Percentiles rank a stretch among this genome's conserved stretches.
Evolutionary conservation across 2,329 filamentous ascomycete genomes (phyloP).

Genomic region (Fusarium sp.): DNA sequence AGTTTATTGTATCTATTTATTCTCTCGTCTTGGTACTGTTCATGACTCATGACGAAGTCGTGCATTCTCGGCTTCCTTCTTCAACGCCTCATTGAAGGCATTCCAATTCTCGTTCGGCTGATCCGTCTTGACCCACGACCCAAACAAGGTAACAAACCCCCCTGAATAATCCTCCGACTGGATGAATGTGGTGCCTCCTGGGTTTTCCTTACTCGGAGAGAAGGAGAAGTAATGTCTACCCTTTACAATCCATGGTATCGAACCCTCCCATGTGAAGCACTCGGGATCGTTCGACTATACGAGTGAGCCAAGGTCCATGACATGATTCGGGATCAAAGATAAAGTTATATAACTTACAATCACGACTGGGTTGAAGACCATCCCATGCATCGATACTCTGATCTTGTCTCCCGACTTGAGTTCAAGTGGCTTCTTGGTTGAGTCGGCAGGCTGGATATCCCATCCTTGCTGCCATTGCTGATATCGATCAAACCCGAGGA

Average conservation of each 20-base stretch:
- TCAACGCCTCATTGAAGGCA: slow-evolving; percentile 22
- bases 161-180: slow-evolving; percentile 26
- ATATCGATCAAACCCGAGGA: slow-evolving; percentile 29
- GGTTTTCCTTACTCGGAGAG: slow-evolving; percentile 21
- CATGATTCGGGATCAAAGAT: background rate
- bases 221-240: slow-evolving; percentile 28
- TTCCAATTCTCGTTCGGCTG: slow-evolving; percentile 16
- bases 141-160: background rate
- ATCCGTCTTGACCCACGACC: slow-evolving; percentile 22
- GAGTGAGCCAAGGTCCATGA: background rate
- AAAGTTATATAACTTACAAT: background rate
- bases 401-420: slow-evolving; percentile 15
- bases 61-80: slow-evolving; percentile 23
- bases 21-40: background rate
- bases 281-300: slow-evolving; percentile 14
- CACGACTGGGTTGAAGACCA: slow-evolving; percentile 17
- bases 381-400: slow-evolving; percentile 24
- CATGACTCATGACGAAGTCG: background rate
- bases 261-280: slow-evolving; percentile 26
- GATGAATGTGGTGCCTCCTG: slow-evolving; percentile 27
- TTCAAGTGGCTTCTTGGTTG: slow-evolving; percentile 2
- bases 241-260: background rate
- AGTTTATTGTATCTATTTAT: background rate
- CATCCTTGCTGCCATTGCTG: slow-evolving; percentile 31
- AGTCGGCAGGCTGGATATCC: slow-evolving; percentile 7